Conservation (phyloP, 2,329 filamentous ascomycete genomes). For the Trichoderma semiorbis region DNA sequence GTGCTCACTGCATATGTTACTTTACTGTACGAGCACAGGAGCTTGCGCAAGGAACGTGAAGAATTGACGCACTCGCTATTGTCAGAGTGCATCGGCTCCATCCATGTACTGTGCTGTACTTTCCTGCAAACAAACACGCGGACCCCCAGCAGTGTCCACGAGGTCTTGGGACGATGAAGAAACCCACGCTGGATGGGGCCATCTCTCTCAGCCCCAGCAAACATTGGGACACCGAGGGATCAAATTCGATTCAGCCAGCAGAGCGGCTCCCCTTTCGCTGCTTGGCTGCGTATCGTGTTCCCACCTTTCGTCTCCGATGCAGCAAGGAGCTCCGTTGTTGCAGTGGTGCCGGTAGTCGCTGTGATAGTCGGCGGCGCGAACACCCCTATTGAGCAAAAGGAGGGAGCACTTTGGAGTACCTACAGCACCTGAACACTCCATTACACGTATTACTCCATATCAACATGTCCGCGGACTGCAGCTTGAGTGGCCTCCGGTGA, state of each 20-base stretch:
- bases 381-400: not conserved
- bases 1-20: not conserved
- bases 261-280: not conserved
- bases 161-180: not conserved
- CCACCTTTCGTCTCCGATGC: not conserved
- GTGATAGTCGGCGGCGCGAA: not conserved
- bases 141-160: not conserved
- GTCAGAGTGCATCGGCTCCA: no score
- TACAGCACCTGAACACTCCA: not conserved
- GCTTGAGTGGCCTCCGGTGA: not conserved
- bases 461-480: not conserved
- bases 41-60: not conserved
- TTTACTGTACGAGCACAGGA: not conserved
- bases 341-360: not conserved
- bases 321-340: not conserved
- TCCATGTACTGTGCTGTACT: not conserved
- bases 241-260: not conserved
- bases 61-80: not conserved
- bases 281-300: not conserved
- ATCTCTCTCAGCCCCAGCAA: constrained; percentile 1
- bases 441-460: not conserved
- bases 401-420: not conserved
- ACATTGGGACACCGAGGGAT: not conserved
- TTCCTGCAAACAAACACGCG: not conserved
- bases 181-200: not conserved